Base-by-base conservation (phyloP, 768 basidiomycete genomes). In the Tulasnella sp. region DNA sequence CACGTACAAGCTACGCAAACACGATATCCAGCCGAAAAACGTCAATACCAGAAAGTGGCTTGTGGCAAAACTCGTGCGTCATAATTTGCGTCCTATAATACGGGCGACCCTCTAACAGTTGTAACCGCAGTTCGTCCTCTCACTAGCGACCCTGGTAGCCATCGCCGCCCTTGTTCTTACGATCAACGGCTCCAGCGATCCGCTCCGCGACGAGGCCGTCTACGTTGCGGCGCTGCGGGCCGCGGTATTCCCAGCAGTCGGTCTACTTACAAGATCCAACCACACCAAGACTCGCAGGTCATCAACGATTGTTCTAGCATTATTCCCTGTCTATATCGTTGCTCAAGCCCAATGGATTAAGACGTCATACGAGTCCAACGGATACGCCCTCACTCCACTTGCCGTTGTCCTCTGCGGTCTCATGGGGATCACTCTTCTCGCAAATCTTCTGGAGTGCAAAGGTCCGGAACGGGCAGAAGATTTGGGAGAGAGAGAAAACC, bases 291-390 rank as follows among this genome's bases (percentile, higher is more conserved):
- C 90, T 0, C 87, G 89, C 22, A 86, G 87, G 11, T 91, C 95
- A 0, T 93, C 93, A 0, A 85, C 91, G 1, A 81, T 89, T 15
- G 83, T 95, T 45, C 87, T 97, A 12, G 81, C 96, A 69, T 96
- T 93, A 83, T 97, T 93, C 91, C 93, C 94, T 0, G 71, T 87
- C 11, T 93, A 93, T 79, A 71, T 88, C 15, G 25, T 85, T 19
- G 84, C 83, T 0, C 79, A 89, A 0, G 79, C 83, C 14, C 81
- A 93, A 6, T 89, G 91, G 87, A 84, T 88, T 0, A 87, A 93
- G 8, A 93, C 94, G 0, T 78, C 79, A 77, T 79, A 83, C 49
- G 76, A 81, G 54, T 78, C 80, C 68, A 75, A 79, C 64, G 76
- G 79, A 52, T 81, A 82, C 36, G 79, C 82, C 67, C 84, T 82